These are phyloP conservation scores for Mycosphaerelloides madeirae DNA, from an alignment of 2,329 filamentous ascomycete genomes.

Conservation along the genomic window DNA sequence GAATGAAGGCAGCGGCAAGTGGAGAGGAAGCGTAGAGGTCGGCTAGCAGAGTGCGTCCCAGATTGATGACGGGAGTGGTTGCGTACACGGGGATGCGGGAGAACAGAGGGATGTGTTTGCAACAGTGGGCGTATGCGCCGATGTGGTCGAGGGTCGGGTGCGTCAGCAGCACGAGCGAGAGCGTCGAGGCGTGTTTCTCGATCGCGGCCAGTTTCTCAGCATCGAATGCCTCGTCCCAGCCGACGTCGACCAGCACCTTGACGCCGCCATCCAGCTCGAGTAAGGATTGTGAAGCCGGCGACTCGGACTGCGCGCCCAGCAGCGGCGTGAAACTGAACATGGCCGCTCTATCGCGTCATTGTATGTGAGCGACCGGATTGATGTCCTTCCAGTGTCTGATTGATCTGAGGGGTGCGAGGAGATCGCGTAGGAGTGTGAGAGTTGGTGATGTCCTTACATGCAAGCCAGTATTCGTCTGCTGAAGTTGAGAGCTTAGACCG, in stretches of 20 bases:
- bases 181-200: slow-evolving; percentile 85
- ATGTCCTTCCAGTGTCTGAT: background rate
- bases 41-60: slow-evolving; percentile 84
- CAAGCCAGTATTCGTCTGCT: too few species aligned
- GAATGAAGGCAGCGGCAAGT: slow-evolving; percentile 78
- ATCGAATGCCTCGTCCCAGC: slow-evolving; percentile 93
- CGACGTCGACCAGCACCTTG: slow-evolving; percentile 89
- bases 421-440: background rate
- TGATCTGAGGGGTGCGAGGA: background rate
- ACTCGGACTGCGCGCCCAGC: slow-evolving; percentile 83
- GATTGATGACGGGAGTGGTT: slow-evolving; percentile 85
- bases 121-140: slow-evolving; percentile 91
- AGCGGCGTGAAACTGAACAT: slow-evolving; percentile 98
- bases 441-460: slow-evolving; percentile 3
- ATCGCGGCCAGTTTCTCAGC: slow-evolving; percentile 75
- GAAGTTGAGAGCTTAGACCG: too few species aligned
- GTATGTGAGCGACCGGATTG: background rate
- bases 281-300: slow-evolving; percentile 86
- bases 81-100: slow-evolving; percentile 90
- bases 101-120: slow-evolving; percentile 91
- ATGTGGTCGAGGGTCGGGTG: slow-evolving; percentile 90
- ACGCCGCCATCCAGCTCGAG: slow-evolving; percentile 94
- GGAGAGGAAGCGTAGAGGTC: slow-evolving; percentile 90
- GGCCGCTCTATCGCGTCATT: slow-evolving; percentile 4
- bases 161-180: slow-evolving; percentile 90